Evolutionary conservation across 1,139 yeast genomes (phyloP).

Genomic region (Groenewaldozyma auringiensis): DNA sequence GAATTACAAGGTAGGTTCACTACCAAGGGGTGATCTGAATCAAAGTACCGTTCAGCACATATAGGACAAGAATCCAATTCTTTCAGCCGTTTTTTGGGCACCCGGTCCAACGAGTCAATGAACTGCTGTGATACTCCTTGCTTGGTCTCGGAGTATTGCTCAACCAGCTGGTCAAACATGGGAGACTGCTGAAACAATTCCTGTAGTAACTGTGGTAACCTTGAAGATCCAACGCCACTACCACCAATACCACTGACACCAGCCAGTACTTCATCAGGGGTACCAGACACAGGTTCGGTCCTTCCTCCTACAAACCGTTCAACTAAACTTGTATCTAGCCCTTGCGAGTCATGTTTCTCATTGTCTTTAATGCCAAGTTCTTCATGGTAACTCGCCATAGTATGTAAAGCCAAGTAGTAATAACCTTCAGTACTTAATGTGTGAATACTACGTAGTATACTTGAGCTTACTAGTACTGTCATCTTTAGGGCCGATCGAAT

Average conservation of each 20-base stretch:
- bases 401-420: too few species aligned
- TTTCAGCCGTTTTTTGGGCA: slow-evolving; percentile 44
- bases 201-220: neutral
- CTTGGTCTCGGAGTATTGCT: slow-evolving; percentile 6
- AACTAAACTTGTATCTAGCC: neutral
- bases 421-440: too few species aligned
- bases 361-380: neutral
- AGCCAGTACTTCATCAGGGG: neutral
- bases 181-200: slow-evolving; percentile 1
- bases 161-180: neutral
- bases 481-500: too few species aligned
- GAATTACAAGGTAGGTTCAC: slow-evolving; percentile 70
- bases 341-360: neutral
- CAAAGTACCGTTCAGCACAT: slow-evolving; percentile 65
- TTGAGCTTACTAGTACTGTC: too few species aligned
- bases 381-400: slow-evolving; percentile 1
- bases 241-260: neutral
- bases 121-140: slow-evolving; percentile 63
- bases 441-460: too few species aligned
- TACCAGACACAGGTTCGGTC: neutral
- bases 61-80: slow-evolving; percentile 69
- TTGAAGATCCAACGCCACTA: neutral
- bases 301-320: neutral
- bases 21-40: slow-evolving; percentile 71
- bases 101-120: slow-evolving; percentile 69